Evolutionary conservation across 495 filamentous ascomycete genomes (phyloP), one percentile per base, ranked within the genome.

Genomic region (Penicillium macrosclerotiorum): DNA sequence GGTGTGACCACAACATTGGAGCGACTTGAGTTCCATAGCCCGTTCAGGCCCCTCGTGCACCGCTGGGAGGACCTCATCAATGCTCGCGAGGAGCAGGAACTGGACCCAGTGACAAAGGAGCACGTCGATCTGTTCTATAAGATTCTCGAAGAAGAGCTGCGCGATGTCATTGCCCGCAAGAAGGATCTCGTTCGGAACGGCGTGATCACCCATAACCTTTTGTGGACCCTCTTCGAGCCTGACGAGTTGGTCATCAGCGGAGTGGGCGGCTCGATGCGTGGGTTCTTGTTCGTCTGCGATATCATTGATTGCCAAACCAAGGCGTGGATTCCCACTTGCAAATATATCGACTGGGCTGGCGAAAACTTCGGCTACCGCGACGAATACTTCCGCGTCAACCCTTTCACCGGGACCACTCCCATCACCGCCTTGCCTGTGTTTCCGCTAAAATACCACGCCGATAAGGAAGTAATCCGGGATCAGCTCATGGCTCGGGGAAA

Each of bases 41-140:
- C 79, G 0, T 88, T 88, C 58, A 62, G 78, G 57, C 78, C 80
- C 0, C 77, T 88, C 27, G 77, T 88, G 27, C 80, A 88, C 62
- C 74, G 84, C 17, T 89, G 85, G 85, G 54, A 68, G 3, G 64
- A 74, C 24, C 71, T 89, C 32, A 45, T 62, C 13, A 44, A 66
- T 11, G 74, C 75, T 30, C 63, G 76, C 18, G 55, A 75, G n/a
- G 62, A 72, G 7, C 64, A 73, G 5, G 73, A 78, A 35, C 20
- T 57, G 6, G 77, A 82, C 23, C 51, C 60, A 7, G 65, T 66
- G 23, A 74, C 74, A 1, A 78, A 75, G 49, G 61, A 69, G 31
- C 81, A 87, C 58, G 68, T 79, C n/a, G 66, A 74, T 17, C 59
- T 88, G 0, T 65, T 88, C 22, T 65, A 73, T 30, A 65, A 73